Percentiles rank a stretch among this genome's conserved stretches.
These are phyloP conservation scores for Cicer yamashitae DNA, from an alignment of 306 rosid species.

Conservation along the genomic window DNA sequence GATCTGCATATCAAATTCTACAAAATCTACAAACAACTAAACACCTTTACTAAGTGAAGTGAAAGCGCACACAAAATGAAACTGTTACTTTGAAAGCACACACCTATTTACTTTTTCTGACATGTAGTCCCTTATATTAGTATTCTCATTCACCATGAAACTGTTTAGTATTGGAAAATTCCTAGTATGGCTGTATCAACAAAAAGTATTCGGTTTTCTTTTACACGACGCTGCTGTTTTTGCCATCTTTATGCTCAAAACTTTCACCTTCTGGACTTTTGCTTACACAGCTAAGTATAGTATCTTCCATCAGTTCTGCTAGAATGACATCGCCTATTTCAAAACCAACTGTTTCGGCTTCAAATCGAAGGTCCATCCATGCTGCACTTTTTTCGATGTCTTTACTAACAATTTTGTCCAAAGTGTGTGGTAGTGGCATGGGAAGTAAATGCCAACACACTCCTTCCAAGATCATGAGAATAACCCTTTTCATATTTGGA, in stretches of 20 bases:
- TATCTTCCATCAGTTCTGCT: conserved; percentile 74
- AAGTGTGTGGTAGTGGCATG: conserved; percentile 65
- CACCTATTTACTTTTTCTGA: conserved; percentile 38
- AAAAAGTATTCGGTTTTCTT: conserved; percentile 38
- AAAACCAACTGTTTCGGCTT: conserved; percentile 64
- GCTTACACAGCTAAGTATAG: conserved; percentile 57
- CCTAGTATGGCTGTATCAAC: conserved; percentile 34
- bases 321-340: conserved; percentile 84
- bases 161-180: conserved; percentile 41
- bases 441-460: conserved; percentile 81
- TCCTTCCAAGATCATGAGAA: conserved; percentile 66
- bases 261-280: conserved; percentile 45
- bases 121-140: conserved; percentile 38
- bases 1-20: conserved; percentile 59
- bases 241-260: conserved; percentile 44
- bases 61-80: conserved; percentile 33
- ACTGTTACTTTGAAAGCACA: conserved; percentile 6
- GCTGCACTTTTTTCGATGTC: conserved; percentile 71
- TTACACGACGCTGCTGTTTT: conserved; percentile 49
- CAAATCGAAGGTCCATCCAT: conserved; percentile 82
- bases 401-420: conserved; percentile 84
- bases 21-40: conserved; percentile 48
- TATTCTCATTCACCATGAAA: conserved; percentile 33
- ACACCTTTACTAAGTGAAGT: conserved; percentile 18
- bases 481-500: conserved; percentile 53